phyloP scores from a whole-genome alignment of 2,329 filamentous ascomycete species.

The Penicillium olsonii region DNA sequence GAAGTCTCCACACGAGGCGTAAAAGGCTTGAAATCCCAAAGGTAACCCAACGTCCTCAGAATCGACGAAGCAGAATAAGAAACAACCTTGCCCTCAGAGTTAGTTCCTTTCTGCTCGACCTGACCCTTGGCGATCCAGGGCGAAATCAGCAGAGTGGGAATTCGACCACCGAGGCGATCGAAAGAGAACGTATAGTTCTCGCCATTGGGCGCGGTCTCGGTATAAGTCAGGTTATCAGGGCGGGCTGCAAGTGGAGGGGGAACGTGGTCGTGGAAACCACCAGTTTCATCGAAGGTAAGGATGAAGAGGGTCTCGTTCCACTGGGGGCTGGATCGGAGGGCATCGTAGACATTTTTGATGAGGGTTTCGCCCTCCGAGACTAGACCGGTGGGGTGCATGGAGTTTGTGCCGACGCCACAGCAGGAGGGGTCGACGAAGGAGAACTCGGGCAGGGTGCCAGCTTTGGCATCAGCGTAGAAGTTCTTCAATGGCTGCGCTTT shows the following conservation, averaged over 20 bases:
- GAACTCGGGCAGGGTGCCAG: conserved; percentile 35
- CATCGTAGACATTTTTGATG: conserved; percentile 40
- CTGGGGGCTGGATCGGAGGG: conserved; percentile 35
- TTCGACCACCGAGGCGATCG: conserved; percentile 31
- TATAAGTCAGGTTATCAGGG: conserved; percentile 39
- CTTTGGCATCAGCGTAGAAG: conserved; percentile 38
- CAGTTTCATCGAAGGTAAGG: conserved; percentile 42
- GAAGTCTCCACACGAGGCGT: conserved; percentile 29
- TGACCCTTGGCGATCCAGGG: conserved; percentile 32
- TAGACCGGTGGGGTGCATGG: conserved; percentile 38
- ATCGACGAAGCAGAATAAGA: conserved; percentile 34
- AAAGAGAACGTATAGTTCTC: conserved; percentile 31
- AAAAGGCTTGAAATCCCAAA: conserved; percentile 38
- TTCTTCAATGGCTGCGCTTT: conserved; percentile 32
- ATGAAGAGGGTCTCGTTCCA: conserved; percentile 41
- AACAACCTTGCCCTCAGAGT: conserved; percentile 20
- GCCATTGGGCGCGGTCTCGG: conserved; percentile 29
- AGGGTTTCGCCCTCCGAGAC: conserved; percentile 40
- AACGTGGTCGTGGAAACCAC: conserved; percentile 43
- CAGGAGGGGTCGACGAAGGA: conserved; percentile 43
- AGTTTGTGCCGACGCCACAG: conserved; percentile 40
- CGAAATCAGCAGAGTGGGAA: conserved; percentile 34
- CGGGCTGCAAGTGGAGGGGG: conserved; percentile 34
- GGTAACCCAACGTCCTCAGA: conserved; percentile 33
- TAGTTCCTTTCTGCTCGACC: conserved; percentile 34